Base-by-base conservation (phyloP, 2,329 filamentous ascomycete species). In the Lizonia empirigonia region DNA sequence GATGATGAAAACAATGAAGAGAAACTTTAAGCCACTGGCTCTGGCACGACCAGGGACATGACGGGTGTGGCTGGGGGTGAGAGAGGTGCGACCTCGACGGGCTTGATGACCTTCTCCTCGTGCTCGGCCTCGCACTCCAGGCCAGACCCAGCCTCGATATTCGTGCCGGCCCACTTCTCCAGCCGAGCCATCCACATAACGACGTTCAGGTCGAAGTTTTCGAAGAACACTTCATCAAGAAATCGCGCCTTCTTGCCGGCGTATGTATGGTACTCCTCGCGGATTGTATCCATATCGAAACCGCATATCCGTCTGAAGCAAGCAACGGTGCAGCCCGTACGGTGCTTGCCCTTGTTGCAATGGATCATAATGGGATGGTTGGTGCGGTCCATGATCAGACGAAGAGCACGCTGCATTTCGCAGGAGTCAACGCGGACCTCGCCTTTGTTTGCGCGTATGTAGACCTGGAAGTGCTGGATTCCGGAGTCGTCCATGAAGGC, bases 311-410 rank as follows among this genome's bases (percentile, higher is more conserved):
- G 90, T 56, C 91, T 86, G 56, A 95, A 81, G 50, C 89, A 86
- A 15, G 85, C 92, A 39, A 92, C 82, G n/a, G 94, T 87, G 67
- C 91, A 96, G 18, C 92, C 92, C 15, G 92, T 96, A 50, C 92
- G 88, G 69, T 97, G 92, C 82, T 87, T 94, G 69, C 92, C 92
- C 62, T 96, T 92, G 69, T 96, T 97, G 80, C 92, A 97, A 73
- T 97, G 92, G 37, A 97, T 82, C 30, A 96, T 80, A 9, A 97
- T 74, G 0, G 92, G 92, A 59, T 94, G 86, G 56, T 95, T 91
- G 26, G 79, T 74, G 39, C 81, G 81, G 65, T 95, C 83, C 44
- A 93, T 79, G 32, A 93, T 82, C 33, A 93, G 76, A 10, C 82
- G 78, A 19, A 96, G 79, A 36, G 93, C 90, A 7, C 83, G 77